phyloP scores from a whole-genome alignment of 2,329 filamentous ascomycete species.

The Aspergillus vadensis region DNA sequence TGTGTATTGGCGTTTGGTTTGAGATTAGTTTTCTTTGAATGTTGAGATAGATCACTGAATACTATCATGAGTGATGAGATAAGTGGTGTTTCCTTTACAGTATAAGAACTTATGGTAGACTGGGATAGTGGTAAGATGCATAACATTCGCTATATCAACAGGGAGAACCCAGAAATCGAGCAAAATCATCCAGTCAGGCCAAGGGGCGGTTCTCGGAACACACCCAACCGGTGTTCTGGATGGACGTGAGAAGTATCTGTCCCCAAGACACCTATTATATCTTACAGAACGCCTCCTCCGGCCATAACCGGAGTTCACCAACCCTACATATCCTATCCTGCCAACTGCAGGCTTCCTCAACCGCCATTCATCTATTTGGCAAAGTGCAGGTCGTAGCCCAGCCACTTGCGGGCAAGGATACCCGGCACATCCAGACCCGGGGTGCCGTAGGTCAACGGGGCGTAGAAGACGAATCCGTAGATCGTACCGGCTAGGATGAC shows the following conservation, averaged over 20 bases:
- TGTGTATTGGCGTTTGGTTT: constrained; percentile 5
- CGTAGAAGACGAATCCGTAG: constrained; percentile 88
- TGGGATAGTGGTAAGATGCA: too few species aligned
- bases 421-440: constrained; percentile 79
- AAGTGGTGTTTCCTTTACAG: neutral
- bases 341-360: neutral
- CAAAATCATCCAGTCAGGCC: neutral
- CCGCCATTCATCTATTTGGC: constrained; percentile 70
- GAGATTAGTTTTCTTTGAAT: neutral
- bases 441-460: constrained; percentile 92
- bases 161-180: neutral
- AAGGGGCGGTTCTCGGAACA: neutral
- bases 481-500: constrained; percentile 70
- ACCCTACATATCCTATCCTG: neutral
- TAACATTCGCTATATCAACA: constrained; percentile 6
- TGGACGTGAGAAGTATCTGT: neutral
- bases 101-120: too few species aligned
- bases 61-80: neutral
- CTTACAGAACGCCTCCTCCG: neutral
- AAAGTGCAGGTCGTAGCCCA: constrained; percentile 97
- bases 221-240: neutral
- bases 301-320: neutral
- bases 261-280: neutral
- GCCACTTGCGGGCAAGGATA: constrained; percentile 86
- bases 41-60: neutral